Base-by-base conservation (phyloP, 2,329 filamentous ascomycete genomes). In the Penicillium sp. region DNA sequence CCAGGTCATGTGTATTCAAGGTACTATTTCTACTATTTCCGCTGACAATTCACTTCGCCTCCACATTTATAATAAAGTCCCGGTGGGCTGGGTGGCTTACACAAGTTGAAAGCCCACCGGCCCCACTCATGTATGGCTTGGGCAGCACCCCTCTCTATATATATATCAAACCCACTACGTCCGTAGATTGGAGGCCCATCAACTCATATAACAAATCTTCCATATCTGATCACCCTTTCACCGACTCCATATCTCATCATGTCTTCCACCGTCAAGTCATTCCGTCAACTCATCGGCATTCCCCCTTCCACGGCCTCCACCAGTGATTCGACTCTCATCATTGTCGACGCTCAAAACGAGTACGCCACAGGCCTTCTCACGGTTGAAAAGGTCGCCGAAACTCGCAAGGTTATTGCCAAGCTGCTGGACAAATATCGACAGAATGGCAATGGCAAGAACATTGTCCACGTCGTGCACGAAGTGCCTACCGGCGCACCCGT, bases 341-440 rank as follows among this genome's bases (percentile, higher is more conserved):
- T 89, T 71, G 85, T 89, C 66, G 86, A 89, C 67, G 86, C 86
- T 1, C 87, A 89, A 66, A 88, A 88, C 66, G 87, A 89, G 72
- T 89, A 86, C 60, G 72, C 61, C 43, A 40, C 57, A 2, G 87
- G 86, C 45, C 74, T 79, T 5, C 79, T 89, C 1, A 78, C 80
- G 22, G 82, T 85, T 34, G 73, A 77, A 39, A 79, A 86, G 57
- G 78, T 86, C 1, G 65, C 75, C 0, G 59, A 75, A 4, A 84
- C 82, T 5, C 81, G 85, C 58, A 78, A 79, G 32, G 82, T 76
- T 13, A 89, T 89, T 56, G 74, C 79, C 0, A 65, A 72, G 0
- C 75, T 89, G 0, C 76, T 89, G 0, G 69, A 81, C 20, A 83
- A 79, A 59, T 89, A 89, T 71, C 81, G 87, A n/a, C 66, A 74